Evolutionary conservation across 2,329 filamentous ascomycete genomes (phyloP).

Genomic region (Uncinocarpus reesii): DNA sequence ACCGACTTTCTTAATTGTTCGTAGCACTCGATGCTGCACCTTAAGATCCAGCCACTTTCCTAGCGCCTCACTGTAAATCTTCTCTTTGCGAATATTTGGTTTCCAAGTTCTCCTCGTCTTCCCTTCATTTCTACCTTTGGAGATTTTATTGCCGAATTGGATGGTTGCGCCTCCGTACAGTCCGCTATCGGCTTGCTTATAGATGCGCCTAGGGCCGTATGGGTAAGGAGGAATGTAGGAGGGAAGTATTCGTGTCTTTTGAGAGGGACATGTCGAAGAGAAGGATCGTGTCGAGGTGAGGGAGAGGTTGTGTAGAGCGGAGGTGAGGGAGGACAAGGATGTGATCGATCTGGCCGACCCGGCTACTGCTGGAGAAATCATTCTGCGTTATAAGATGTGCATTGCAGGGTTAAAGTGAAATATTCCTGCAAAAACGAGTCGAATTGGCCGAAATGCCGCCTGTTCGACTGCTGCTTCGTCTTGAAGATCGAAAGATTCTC

Average conservation of each 20-base stretch:
- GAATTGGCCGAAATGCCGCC: not conserved
- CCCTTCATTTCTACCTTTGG: slow-evolving; percentile 39
- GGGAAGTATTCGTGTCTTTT: slow-evolving; percentile 27
- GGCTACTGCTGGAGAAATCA: slow-evolving; percentile 24
- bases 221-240: slow-evolving; percentile 38
- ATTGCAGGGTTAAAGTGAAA: slow-evolving; percentile 8
- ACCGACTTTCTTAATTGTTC: slow-evolving; percentile 67
- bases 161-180: slow-evolving; percentile 40
- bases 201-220: slow-evolving; percentile 35
- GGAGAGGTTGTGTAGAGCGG: slow-evolving; percentile 33
- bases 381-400: slow-evolving; percentile 9
- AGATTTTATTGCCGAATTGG: slow-evolving; percentile 43
- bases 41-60: slow-evolving; percentile 37
- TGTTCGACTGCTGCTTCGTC: not conserved
- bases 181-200: slow-evolving; percentile 39
- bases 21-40: slow-evolving; percentile 37
- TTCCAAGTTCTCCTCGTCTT: slow-evolving; percentile 42
- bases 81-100: slow-evolving; percentile 41
- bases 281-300: slow-evolving; percentile 31
- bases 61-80: slow-evolving; percentile 37
- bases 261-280: slow-evolving; percentile 27
- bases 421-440: not conserved
- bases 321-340: slow-evolving; percentile 27
- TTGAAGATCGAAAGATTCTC: not conserved
- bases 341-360: slow-evolving; percentile 21